Percentiles rank a stretch among this genome's conserved stretches.
Conservation (phyloP, 371 early-diverging fungal genomes). For the Batrachochytrium dendrobatidis region DNA sequence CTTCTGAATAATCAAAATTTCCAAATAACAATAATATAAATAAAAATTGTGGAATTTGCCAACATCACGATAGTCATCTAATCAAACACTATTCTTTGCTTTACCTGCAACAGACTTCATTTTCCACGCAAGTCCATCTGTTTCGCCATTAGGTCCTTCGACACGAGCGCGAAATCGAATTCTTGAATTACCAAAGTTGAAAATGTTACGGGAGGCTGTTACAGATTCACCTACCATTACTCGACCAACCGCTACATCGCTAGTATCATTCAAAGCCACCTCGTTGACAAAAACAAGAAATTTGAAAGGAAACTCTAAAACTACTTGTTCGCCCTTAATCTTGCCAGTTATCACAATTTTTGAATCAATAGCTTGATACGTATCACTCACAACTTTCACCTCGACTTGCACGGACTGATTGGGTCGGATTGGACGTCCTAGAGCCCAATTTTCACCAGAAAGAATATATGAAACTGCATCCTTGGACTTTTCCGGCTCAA, state of each 20-base stretch:
- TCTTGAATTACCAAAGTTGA: slow-evolving; percentile 33
- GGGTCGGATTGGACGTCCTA: slow-evolving; percentile 9
- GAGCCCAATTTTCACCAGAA: background rate
- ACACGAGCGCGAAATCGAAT: slow-evolving; percentile 35
- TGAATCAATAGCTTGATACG: slow-evolving; percentile 13
- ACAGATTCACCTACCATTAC: slow-evolving; percentile 36
- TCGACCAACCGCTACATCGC: slow-evolving; percentile 37
- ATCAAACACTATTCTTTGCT: too few relatives aligned
- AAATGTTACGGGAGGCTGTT: slow-evolving; percentile 18
- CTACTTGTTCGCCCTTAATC: slow-evolving; percentile 19
- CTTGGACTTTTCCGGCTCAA: slow-evolving; percentile 6
- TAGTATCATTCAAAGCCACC: slow-evolving; percentile 29
- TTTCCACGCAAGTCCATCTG: background rate
- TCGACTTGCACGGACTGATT: slow-evolving; percentile 17
- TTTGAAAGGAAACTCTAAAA: slow-evolving; percentile 20
- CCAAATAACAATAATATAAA: background rate
- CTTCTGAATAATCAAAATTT: slow-evolving; percentile 22
- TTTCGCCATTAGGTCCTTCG: slow-evolving; percentile 5
- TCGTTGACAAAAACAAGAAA: slow-evolving; percentile 37
- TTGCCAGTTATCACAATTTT: slow-evolving; percentile 25
- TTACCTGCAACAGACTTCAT: too few relatives aligned
- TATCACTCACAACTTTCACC: slow-evolving; percentile 19
- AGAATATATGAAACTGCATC: background rate
- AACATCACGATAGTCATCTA: too few relatives aligned
- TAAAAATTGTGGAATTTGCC: too few relatives aligned